Evolutionary conservation across 2,329 filamentous ascomycete genomes (phyloP), one percentile per base, ranked within the genome.

Genomic region (Xylariaceae sp.): DNA sequence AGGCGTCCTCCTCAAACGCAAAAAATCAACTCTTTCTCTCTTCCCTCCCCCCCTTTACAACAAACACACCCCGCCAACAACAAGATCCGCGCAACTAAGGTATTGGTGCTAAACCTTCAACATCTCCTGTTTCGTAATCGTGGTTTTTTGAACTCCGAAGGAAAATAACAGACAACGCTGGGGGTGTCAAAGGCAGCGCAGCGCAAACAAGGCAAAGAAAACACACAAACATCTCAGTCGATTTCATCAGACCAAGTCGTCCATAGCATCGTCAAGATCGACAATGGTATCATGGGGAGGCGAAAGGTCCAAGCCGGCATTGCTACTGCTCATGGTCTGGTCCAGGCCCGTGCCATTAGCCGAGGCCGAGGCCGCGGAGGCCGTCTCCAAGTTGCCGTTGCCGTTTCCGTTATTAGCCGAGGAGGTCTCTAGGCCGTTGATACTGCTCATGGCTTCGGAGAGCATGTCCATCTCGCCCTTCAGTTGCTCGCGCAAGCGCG

Each of bases 381-480:
- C 7, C 7, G 48, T 10, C 18, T 63, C 61, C 23, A 30, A 30
- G 23, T 30, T 4, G 23, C 23, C 23, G 13, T 57, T 53, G 30
- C 57, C 59, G 37, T 57, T 53, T 18, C 57, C 59, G 37, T 60
- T 56, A 17, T 61, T 65, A 3, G 57, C 60, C 0, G 70, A 67
- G 3, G 75, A 75, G 15, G 69, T 67, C 64, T 80, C 75, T 9
- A 82, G 71, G 2, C 70, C 67, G 37, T 74, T 73, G 55, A 82
- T 82, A 42, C 76, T 79, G 18, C 71, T 69, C 57, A 81, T 72
- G 0, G 80, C 80, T 51, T 72, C 74, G n/a, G 71, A 69, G 53
- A 82, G 78, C 66, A 79, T 81, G n/a, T 74, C 71, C 52, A 72
- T 72, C 60, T 80, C 77, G 1, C 66, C 64, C 63, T 77, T 79